A percentile compares a stretch with the other conserved stretches of the same genome.
Evolutionary conservation across 1,139 yeast species (phyloP).

Genomic region (Saccharomyces hybrid): DNA sequence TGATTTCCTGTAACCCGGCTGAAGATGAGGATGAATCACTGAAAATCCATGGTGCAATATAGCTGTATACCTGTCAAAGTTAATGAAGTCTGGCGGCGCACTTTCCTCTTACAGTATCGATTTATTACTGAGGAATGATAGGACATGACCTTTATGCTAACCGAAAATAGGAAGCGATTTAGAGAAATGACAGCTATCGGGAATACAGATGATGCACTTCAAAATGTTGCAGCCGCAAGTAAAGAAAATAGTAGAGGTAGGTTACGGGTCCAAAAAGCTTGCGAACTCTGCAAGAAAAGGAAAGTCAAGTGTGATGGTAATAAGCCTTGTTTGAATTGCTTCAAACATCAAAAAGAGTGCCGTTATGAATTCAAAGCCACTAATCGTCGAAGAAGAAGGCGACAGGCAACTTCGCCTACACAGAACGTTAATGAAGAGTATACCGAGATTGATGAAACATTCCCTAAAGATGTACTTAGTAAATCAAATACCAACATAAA

Average conservation of each 20-base stretch:
- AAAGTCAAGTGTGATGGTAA: conserved; percentile 92
- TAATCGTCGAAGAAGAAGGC: background rate
- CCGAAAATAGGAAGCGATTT: background rate
- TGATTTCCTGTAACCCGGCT: background rate
- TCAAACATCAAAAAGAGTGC: background rate
- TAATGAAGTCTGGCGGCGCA: background rate
- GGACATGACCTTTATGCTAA: background rate
- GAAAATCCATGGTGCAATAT: background rate
- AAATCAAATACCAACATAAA: background rate
- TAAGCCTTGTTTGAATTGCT: conserved; percentile 84
- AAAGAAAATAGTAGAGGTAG: background rate
- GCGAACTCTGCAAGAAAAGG: conserved; percentile 77
- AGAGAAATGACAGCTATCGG: background rate
- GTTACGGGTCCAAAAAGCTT: conserved; percentile 73
- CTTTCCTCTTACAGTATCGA: background rate
- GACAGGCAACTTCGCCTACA: background rate
- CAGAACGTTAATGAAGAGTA: background rate
- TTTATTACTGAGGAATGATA: background rate
- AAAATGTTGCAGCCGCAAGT: background rate
- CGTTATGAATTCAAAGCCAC: background rate
- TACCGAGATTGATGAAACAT: background rate
- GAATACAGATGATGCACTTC: background rate
- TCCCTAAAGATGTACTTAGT: background rate
- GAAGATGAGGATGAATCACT: background rate
- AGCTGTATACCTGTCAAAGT: background rate